Evolutionary conservation across 306 rosid genomes (phyloP).

Genomic region (Calophaca sinica): DNA sequence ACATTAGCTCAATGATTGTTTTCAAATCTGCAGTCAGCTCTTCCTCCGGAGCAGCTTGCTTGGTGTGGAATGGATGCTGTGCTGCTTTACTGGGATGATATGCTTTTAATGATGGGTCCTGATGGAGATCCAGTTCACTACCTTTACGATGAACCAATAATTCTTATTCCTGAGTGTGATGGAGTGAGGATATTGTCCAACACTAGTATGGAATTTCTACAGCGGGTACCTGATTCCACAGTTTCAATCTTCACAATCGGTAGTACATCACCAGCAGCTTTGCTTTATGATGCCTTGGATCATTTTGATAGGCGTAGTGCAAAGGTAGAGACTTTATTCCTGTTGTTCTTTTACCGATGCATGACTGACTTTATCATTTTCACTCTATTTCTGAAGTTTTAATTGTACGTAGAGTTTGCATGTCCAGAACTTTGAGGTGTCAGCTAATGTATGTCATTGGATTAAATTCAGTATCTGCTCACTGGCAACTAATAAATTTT

Average conservation of each 20-base stretch:
- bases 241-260: conserved; percentile 94
- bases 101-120: conserved; percentile 98
- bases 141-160: conserved; percentile 84
- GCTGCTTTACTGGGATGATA: conserved; percentile 95
- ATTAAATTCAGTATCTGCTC: conserved; percentile 31
- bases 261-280: conserved; percentile 96
- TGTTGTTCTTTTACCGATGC: conserved; percentile 29
- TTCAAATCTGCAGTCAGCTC: conserved; percentile 74
- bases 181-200: conserved; percentile 97
- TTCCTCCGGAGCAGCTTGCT: conserved; percentile 87
- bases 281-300: conserved; percentile 92
- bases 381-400: background rate
- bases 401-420: conserved; percentile 28
- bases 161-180: conserved; percentile 92
- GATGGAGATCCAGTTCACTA: conserved; percentile 89
- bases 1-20: conserved; percentile 39
- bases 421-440: conserved; percentile 25
- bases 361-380: conserved; percentile 24
- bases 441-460: conserved; percentile 7
- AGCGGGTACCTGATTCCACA: conserved; percentile 93
- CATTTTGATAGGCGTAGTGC: conserved; percentile 99
- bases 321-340: conserved; percentile 64
- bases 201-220: conserved; percentile 88
- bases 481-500: conserved; percentile 6
- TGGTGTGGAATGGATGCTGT: conserved; percentile 99